Evolutionary conservation across 1,139 yeast genomes (phyloP).

Genomic region (Taphrina pruni): DNA sequence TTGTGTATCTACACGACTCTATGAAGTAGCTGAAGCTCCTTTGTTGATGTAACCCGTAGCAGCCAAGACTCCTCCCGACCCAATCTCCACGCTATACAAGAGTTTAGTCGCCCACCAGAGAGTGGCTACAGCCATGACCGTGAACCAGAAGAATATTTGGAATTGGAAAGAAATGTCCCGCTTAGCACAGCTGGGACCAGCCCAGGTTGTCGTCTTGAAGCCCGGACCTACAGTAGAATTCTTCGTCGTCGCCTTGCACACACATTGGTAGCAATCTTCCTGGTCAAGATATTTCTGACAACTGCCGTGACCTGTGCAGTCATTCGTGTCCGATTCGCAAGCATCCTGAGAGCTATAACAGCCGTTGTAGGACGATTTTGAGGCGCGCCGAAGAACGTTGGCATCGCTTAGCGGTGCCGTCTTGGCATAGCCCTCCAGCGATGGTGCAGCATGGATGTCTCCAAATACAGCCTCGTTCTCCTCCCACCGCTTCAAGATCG

Average conservation of each 20-base stretch:
- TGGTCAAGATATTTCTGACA: constrained; percentile 53
- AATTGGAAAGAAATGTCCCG: constrained; percentile 68
- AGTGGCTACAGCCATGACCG: constrained; percentile 35
- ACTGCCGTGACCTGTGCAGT: constrained; percentile 68
- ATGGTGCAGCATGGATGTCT: constrained; percentile 37
- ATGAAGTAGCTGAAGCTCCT: constrained; percentile 8
- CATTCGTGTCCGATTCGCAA: constrained; percentile 61
- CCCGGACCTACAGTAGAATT: constrained; percentile 51
- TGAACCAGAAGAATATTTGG: constrained; percentile 66
- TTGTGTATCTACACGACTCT: background rate
- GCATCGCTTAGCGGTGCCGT: background rate
- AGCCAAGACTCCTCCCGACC: constrained; percentile 34
- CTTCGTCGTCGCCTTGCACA: constrained; percentile 61
- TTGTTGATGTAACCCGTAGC: constrained; percentile 32
- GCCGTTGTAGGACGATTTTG: constrained; percentile 5
- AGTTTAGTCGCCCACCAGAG: constrained; percentile 39
- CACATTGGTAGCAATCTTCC: constrained; percentile 58
- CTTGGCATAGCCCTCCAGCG: constrained; percentile 20
- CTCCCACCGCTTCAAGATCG: constrained; percentile 37
- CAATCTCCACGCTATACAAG: constrained; percentile 35
- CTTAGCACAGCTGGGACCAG: constrained; percentile 69
- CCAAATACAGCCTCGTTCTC: constrained; percentile 41
- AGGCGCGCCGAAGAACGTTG: background rate
- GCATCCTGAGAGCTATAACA: constrained; percentile 55
- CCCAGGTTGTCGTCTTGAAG: constrained; percentile 65